These are phyloP conservation scores for Athelia sp. DNA, from an alignment of 1,284 basidiomycete species.

Conservation along the genomic window DNA sequence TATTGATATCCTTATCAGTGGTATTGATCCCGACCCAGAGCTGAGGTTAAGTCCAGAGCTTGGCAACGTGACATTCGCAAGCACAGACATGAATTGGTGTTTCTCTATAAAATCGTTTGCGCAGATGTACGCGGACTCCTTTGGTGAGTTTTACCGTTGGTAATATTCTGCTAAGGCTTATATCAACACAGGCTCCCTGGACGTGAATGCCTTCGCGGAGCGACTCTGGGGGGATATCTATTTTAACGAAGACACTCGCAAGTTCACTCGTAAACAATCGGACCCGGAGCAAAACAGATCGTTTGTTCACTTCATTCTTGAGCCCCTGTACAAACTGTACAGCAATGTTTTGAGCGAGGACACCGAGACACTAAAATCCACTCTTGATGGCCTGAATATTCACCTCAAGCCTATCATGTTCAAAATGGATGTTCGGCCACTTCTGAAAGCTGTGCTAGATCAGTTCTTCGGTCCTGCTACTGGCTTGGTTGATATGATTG, in stretches of 20 bases:
- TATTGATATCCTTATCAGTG: conserved; percentile 38
- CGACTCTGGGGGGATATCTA: conserved; percentile 99
- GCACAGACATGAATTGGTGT: conserved; percentile 96
- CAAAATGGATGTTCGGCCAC: conserved; percentile 96
- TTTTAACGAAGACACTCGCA: conserved; percentile 79
- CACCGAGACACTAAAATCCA: conserved; percentile 76
- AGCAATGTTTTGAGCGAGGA: conserved; percentile 93
- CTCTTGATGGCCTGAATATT: conserved; percentile 80
- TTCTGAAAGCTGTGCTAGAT: conserved; percentile 89
- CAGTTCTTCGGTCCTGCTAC: conserved; percentile 93
- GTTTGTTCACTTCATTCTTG: conserved; percentile 96
- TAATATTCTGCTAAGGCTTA: conserved; percentile 3
- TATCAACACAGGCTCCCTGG: conserved; percentile 47
- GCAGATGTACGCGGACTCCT: conserved; percentile 93
- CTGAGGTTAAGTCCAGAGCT: conserved; percentile 88
- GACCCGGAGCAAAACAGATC: conserved; percentile 82
- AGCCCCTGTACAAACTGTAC: conserved; percentile 97
- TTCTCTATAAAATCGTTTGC: conserved; percentile 95
- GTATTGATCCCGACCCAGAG: conserved; percentile 84
- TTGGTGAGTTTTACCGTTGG: conserved; percentile 42
- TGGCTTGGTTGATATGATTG: conserved; percentile 91
- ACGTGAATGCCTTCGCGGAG: conserved; percentile 69
- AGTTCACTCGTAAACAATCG: conserved; percentile 82
- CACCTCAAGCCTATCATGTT: conserved; percentile 89
- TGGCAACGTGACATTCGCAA: conserved; percentile 97